Base-by-base conservation (phyloP, 164 flowering plant species). In the Umbellularia californica region DNA sequence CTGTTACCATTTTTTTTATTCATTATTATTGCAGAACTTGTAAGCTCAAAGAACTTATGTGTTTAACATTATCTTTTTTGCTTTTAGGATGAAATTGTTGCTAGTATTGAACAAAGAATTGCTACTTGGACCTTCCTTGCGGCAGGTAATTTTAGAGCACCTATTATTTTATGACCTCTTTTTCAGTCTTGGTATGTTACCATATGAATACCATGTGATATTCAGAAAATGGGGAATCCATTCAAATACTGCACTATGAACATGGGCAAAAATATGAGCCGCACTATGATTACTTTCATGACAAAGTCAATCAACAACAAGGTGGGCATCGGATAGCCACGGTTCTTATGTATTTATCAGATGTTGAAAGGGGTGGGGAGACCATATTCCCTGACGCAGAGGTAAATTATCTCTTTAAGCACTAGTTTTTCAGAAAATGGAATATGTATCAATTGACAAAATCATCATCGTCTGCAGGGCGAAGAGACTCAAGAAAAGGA, bases 321-420 rank as follows among this genome's bases (percentile, higher is more conserved):
- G 98, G 98, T 0, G 98, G 99, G n/a, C 98, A 95, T 70, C 93
- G 98, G 20, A 81, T 88, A 60, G 99, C 97, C 52, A 93, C 99
- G 50, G 86, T 95, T 64, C 92, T 94, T 35, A 94, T 94, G 98
- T 94, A 94, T 84, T 87, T 94, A 55, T 90, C 98, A 67, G 88
- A 91, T 75, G 95, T 95, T 74, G 95, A 88, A 77, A 97, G 89
- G 85, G 97, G 98, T 20, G 97, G 99, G 50, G 99, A 95, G 80
- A 95, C 99, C 5, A 86, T 95, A 58, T 94, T 96, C 79, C 99
- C 99, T 12, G 27, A 84, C 75, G 64, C 94, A 35, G 89, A 85
- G 91, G 99, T 91, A 83, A 70, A 7, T 70, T 3, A 41, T 25
- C 71, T 72, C 23, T 69, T 24, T 19, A 25, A 1, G 69, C 25